phyloP scores from a whole-genome alignment of 768 basidiomycete species.

The Tylopilus rubrobrunneus region DNA sequence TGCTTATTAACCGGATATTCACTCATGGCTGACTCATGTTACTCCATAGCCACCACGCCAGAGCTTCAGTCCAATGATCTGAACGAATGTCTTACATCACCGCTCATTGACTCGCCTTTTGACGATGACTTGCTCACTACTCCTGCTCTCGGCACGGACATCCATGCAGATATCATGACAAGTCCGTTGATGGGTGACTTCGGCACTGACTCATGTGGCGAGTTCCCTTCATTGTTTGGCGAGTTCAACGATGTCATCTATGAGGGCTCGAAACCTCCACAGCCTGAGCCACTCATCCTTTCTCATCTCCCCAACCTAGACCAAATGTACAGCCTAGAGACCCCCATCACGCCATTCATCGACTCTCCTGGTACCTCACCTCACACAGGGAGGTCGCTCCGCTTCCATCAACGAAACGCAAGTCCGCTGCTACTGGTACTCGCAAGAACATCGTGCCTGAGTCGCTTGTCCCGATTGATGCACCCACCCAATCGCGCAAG shows the following conservation, averaged over 20 bases:
- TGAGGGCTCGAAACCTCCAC: slow-evolving; percentile 11
- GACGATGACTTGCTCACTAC: slow-evolving; percentile 44
- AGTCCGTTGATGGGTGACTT: slow-evolving; percentile 39
- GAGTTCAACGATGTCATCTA: slow-evolving; percentile 18
- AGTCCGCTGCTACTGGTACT: slow-evolving; percentile 54
- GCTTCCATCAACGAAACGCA: slow-evolving; percentile 24
- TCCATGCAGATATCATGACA: slow-evolving; percentile 38
- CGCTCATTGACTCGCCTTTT: slow-evolving; percentile 44
- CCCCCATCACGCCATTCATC: slow-evolving; percentile 49
- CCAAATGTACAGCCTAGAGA: slow-evolving; percentile 41
- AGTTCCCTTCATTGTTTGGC: slow-evolving; percentile 32
- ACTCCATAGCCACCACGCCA: slow-evolving; percentile 31
- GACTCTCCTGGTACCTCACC: slow-evolving; percentile 35
- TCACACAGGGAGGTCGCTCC: slow-evolving; percentile 17
- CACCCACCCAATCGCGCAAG: slow-evolving; percentile 76
- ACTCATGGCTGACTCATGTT: background rate
- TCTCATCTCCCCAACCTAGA: slow-evolving; percentile 29
- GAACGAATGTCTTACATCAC: slow-evolving; percentile 45
- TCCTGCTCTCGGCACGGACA: slow-evolving; percentile 37
- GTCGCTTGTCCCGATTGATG: slow-evolving; percentile 62
- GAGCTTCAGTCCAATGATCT: slow-evolving; percentile 37
- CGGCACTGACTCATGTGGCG: slow-evolving; percentile 30
- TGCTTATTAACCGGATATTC: background rate
- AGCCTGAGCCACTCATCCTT: slow-evolving; percentile 4
- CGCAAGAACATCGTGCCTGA: slow-evolving; percentile 67